Evolutionary conservation across 306 rosid species (phyloP), one percentile per base, ranked within the genome.

Genomic region (Quercus alba): DNA sequence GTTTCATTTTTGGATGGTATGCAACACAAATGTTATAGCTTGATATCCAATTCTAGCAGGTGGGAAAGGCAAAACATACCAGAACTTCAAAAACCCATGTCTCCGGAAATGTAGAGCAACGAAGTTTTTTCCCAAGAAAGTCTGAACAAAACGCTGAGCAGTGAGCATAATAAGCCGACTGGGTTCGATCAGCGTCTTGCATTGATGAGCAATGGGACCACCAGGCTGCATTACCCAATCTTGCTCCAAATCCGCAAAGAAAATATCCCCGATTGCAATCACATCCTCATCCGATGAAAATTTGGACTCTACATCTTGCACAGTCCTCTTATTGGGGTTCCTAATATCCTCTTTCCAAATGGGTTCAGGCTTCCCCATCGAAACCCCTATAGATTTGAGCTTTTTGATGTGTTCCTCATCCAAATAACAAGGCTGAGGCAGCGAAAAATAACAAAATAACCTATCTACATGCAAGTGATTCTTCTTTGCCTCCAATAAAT

Each of bases 91-190:
- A 74, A 95, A 93, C 51, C 99, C 99, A 14, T 91, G 98, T 72
- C 98, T 87, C 41, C 99, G 97, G 74, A 95, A 95, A 84, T 95
- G 99, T 73, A 95, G 81, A 1, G 99, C 97, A 2, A 91, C 28
- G 80, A 86, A 95, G 63, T 88, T 90, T 88, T 87, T 91, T 74
- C 99, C 99, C 35, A 95, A 77, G 88, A 95, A 95, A 1, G 99
- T 95, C 85, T 95, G 99, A 81, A 95, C 75, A 77, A 95, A 93
- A n/a, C 99, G 97, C 84, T 93, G 98, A 19, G 98, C 99, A 23
- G 99, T 95, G 49, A 93, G 90, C 85, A 85, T 54, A 78, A 95
- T 93, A 38, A 95, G 88, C 41, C 86, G 90, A 56, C 83, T 93
- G 7, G 98, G 99, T 78, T 95, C 99, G 25, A 95, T 83, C 70